These are phyloP conservation scores for Helicostylum pulchrum DNA, from an alignment of 192 early-diverging fungal species.

Conservation along the genomic window DNA sequence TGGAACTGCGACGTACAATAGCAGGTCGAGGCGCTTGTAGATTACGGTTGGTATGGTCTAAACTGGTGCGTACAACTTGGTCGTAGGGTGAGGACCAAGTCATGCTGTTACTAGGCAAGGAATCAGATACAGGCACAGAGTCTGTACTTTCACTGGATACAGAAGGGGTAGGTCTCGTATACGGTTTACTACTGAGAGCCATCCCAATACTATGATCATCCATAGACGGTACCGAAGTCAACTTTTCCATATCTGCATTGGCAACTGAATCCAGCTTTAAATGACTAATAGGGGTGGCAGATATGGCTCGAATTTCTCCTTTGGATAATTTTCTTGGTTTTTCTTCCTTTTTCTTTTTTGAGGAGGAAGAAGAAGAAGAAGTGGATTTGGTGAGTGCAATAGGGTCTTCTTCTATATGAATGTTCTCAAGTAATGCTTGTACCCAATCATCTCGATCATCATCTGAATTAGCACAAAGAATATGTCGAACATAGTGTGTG, in stretches of 20 bases:
- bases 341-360: conserved; percentile 10
- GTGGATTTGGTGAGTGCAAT: background rate
- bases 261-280: conserved; percentile 18
- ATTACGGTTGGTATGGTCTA: conserved; percentile 5
- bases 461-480: conserved; percentile 90
- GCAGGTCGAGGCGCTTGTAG: background rate
- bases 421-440: conserved; percentile 54
- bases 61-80: conserved; percentile 15
- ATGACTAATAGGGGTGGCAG: conserved; percentile 27
- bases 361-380: background rate
- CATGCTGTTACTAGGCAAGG: background rate
- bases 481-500: conserved; percentile 52
- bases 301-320: conserved; percentile 24
- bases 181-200: background rate
- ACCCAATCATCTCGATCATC: conserved; percentile 93
- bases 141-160: conserved; percentile 14
- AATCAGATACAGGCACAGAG: background rate
- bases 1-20: conserved; percentile 24
- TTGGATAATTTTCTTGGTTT: conserved; percentile 31
- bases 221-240: background rate
- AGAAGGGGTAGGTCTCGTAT: conserved; percentile 5
- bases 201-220: background rate
- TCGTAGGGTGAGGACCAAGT: background rate
- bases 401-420: conserved; percentile 13
- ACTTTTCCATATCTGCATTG: conserved; percentile 19